phyloP scores from a whole-genome alignment of 345 rosid genomes.

The Luvunga scandens region DNA sequence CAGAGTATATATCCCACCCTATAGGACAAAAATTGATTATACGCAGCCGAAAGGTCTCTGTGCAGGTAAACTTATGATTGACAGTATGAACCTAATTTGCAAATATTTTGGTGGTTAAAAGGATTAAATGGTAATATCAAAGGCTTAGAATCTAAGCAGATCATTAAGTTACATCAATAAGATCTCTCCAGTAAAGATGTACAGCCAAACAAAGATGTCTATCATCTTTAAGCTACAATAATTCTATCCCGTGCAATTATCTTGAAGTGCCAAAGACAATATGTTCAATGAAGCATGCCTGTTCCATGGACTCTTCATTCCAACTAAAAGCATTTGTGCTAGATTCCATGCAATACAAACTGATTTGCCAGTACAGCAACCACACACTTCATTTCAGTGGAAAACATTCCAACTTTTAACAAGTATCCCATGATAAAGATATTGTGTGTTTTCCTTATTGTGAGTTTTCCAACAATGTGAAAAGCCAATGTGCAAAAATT shows the following conservation, averaged over 20 bases:
- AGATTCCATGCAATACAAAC: not conserved
- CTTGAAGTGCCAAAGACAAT: not conserved
- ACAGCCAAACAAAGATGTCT: not conserved
- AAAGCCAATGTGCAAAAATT: not conserved
- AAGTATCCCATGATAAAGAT: not conserved
- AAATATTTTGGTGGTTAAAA: not conserved
- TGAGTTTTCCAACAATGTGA: not conserved
- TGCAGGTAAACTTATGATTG: not conserved
- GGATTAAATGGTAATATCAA: not conserved
- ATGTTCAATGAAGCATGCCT: not conserved
- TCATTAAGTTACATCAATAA: not conserved
- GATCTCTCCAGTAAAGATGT: not conserved
- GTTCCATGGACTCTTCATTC: not conserved
- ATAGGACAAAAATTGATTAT: conserved; percentile 11
- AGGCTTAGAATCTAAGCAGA: not conserved
- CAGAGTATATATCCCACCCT: conserved; percentile 92
- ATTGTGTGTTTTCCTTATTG: not conserved
- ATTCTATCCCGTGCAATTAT: not conserved
- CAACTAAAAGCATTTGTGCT: not conserved
- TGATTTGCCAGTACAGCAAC: not conserved
- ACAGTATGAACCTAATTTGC: not conserved
- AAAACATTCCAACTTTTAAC: not conserved
- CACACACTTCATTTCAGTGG: not conserved
- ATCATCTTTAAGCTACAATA: not conserved
- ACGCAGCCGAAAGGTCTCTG: not conserved